Base-by-base conservation (phyloP, 2,329 filamentous ascomycete genomes). In the Aspergillus fructus region DNA sequence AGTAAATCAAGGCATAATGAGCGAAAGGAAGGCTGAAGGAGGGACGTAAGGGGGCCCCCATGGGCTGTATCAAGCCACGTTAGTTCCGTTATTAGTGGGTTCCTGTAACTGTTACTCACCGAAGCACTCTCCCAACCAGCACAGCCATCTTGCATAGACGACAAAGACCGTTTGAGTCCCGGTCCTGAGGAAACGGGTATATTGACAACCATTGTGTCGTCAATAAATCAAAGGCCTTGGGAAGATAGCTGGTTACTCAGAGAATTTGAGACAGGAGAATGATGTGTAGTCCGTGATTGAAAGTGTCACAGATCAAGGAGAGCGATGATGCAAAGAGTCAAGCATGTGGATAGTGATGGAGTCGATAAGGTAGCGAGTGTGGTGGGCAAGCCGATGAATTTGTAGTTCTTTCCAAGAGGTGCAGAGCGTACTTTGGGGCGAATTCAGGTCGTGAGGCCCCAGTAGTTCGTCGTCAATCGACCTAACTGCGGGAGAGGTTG, bases 1-100 rank as follows among this genome's bases (percentile, higher is more conserved):
- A 58, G 43, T 73, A 74, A 37, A 74, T 73, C 64, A 74, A 58
- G 40, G 72, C 71, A 51, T 72, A 74, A 50, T 74, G 71, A 9
- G 65, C 53, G 57, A 64, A 72, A 19, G 71, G 71, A 42, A 72
- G 53, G 48, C 64, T 67, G 56, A 65, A 58, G 2, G 67, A 59
- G 41, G 69, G 50, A 7, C 64, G 68, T 41, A 64, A 53, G 4
- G 63, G 56, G 27, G 64, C 40, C 55, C 67, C 66, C 67, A 72
- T 69, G 11, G 68, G 58, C 72, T 74, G 33, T 17, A 23, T 9
- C 13, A 15, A 37, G n/a, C 56, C 46, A 46, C 17, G 30, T 53
- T 45, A 55, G 53, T 30, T 46, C 19, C 4, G 19, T 8, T 17
- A 3, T 21, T 19, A 3, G 15, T 4, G 19, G 2, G 1, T 33